A percentile compares a stretch with the other conserved stretches of the same genome.
Evolutionary conservation across 306 rosid genomes (phyloP).

Genomic region (Cicer judaicum): DNA sequence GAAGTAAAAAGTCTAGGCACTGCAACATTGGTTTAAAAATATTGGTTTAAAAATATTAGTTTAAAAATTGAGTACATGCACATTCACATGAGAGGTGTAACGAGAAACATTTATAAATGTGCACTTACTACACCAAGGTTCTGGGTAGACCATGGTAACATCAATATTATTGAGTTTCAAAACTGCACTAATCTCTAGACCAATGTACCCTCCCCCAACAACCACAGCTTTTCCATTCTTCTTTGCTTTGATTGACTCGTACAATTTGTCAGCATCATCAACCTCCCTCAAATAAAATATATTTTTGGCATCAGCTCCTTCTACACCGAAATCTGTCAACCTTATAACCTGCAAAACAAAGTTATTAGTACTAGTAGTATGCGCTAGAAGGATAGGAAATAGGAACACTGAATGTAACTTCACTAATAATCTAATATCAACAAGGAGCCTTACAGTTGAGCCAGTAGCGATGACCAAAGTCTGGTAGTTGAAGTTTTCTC

Average conservation of each 20-base stretch:
- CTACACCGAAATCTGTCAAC: conserved; percentile 83
- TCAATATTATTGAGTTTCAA: conserved; percentile 77
- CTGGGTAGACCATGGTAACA: conserved; percentile 94
- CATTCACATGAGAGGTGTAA: background rate
- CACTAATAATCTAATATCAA: conserved; percentile 21
- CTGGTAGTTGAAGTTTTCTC: conserved; percentile 74
- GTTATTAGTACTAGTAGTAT: conserved; percentile 5
- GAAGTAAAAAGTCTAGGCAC: conserved; percentile 98
- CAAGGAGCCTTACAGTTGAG: conserved; percentile 68
- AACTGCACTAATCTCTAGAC: conserved; percentile 93
- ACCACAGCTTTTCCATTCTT: conserved; percentile 87
- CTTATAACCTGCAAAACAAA: conserved; percentile 71
- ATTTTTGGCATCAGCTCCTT: conserved; percentile 98
- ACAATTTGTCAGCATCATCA: conserved; percentile 85
- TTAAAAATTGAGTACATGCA: conserved; percentile 23
- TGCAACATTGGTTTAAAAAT: conserved; percentile 50
- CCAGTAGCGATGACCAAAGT: conserved; percentile 88
- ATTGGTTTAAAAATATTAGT: conserved; percentile 35
- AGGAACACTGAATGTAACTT: conserved; percentile 31
- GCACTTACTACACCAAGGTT: conserved; percentile 99
- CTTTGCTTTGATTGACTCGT: conserved; percentile 74
- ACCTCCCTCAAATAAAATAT: conserved; percentile 91
- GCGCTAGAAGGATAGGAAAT: conserved; percentile 16
- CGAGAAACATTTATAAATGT: conserved; percentile 26
- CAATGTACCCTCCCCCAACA: conserved; percentile 98